A percentile compares a stretch with the other conserved stretches of the same genome.
Conservation (phyloP, 176 grass and related monocot species). For the Carex littledalei region DNA sequence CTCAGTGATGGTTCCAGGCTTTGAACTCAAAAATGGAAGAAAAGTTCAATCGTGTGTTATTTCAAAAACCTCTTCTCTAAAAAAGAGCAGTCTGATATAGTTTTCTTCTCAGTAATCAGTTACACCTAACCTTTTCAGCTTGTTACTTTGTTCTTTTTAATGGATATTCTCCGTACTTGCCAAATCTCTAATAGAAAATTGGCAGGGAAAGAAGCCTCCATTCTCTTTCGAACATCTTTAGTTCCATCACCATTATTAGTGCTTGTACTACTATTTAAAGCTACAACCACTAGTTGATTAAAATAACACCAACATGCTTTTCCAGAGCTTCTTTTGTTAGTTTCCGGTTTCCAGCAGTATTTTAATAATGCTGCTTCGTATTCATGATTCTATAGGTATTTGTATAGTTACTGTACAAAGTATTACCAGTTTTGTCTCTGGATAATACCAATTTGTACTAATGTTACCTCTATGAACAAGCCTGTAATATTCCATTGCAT, state of each 20-base stretch:
- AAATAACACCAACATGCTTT: background rate
- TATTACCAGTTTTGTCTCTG: background rate
- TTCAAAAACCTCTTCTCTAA: background rate
- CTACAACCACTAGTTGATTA: background rate
- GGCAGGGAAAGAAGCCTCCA: background rate
- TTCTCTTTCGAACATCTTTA: background rate
- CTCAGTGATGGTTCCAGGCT: background rate
- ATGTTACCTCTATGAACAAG: background rate
- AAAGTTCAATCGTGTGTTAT: background rate
- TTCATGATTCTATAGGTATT: background rate
- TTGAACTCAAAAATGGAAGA: background rate
- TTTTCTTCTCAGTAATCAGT: slow-evolving; percentile 4
- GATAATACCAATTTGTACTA: background rate
- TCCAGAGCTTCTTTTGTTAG: background rate
- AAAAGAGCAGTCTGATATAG: background rate
- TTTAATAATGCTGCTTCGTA: background rate
- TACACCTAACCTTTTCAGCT: background rate
- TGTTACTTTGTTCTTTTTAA: background rate
- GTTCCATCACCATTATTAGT: slow-evolving; percentile 20
- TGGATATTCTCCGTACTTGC: background rate
- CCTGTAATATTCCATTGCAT: slow-evolving; percentile 11
- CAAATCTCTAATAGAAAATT: background rate
- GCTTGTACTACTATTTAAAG: background rate
- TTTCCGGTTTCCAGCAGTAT: background rate
- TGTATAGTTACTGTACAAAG: background rate